Evolutionary conservation across 495 filamentous ascomycete species (phyloP), one percentile per base, ranked within the genome.

Genomic region (Penicillium argentinense): DNA sequence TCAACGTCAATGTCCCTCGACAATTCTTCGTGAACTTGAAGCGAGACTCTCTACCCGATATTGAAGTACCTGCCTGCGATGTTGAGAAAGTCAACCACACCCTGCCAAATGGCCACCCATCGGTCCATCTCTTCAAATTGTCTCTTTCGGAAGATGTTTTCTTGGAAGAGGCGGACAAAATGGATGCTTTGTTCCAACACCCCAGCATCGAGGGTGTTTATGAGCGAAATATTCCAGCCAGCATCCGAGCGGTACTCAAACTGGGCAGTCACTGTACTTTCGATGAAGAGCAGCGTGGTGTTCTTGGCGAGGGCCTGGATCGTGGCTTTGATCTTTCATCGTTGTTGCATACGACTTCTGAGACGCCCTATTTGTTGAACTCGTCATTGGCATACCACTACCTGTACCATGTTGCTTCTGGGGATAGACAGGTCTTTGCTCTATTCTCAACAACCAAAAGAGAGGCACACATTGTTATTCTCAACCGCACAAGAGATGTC

Each of bases 141-240:
- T 88, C 83, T 1, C 83, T 99, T 63, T 77, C 89, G 0, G 93
- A 99, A 62, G 87, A 93, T 32, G 77, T 85, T 3, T 99, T 91
- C 64, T 79, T 96, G 27, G 78, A 81, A 32, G 88, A 97, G 57
- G 73, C 84, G 0, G 81, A 89, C 36, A 92, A 93, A 60, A 84
- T 99, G 36, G 79, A 83, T 13, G 64, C 81, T 6, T 74, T 97
- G 11, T 89, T 96, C 69, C 86, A 92, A 50, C 93, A 99, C 63
- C 84, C 89, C 0, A 96, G 89, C 59, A 86, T 97, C 4, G 93
- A 99, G 63, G 93, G 95, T 19, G 87, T 97, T 12, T 99, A 99
- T 61, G 95, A 99, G 61, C 91, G 85, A 61, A 86, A 95, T 49
- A 76, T 99, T 4, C 89, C 95, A 7, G 72, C 96, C 23, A 87